Evolutionary conservation across 495 filamentous ascomycete genomes (phyloP).

Genomic region (Talaromyces liani): DNA sequence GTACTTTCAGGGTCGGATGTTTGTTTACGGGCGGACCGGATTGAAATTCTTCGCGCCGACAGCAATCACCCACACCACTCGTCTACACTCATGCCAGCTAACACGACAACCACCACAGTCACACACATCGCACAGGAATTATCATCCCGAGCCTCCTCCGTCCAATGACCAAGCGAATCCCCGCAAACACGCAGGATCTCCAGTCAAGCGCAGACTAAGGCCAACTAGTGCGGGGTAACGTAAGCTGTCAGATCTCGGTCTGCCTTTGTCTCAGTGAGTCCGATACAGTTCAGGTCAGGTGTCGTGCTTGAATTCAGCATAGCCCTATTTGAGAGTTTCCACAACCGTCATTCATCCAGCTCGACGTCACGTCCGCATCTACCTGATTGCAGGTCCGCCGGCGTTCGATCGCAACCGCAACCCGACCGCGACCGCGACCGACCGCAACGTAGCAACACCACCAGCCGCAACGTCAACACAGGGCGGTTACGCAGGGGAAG

Average conservation of each 20-base stretch:
- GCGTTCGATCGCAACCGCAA: neutral
- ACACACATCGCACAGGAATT: neutral
- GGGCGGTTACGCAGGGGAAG: constrained; percentile 1
- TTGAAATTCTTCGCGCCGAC: neutral
- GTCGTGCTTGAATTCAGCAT: constrained; percentile 6
- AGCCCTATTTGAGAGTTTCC: neutral
- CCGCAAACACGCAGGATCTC: constrained; percentile 1
- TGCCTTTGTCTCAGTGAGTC: constrained; percentile 3
- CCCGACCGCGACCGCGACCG: neutral
- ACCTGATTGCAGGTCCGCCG: neutral
- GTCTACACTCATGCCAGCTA: neutral
- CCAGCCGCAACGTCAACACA: neutral
- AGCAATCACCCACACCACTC: neutral
- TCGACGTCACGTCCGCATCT: neutral
- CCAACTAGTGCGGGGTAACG: constrained; percentile 10
- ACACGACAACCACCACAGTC: neutral
- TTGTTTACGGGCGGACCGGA: neutral
- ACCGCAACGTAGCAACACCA: neutral
- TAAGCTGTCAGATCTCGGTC: constrained; percentile 11
- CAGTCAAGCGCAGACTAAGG: constrained; percentile 5
- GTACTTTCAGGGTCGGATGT: neutral
- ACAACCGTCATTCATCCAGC: constrained; percentile 2
- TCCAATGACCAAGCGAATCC: neutral
- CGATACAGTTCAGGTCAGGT: constrained; percentile 4
- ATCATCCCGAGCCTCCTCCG: neutral